A percentile compares a stretch with the other conserved stretches of the same genome.
Evolutionary conservation across 2,329 filamentous ascomycete species (phyloP).

Genomic region (Pseudohalonectria lignicola): DNA sequence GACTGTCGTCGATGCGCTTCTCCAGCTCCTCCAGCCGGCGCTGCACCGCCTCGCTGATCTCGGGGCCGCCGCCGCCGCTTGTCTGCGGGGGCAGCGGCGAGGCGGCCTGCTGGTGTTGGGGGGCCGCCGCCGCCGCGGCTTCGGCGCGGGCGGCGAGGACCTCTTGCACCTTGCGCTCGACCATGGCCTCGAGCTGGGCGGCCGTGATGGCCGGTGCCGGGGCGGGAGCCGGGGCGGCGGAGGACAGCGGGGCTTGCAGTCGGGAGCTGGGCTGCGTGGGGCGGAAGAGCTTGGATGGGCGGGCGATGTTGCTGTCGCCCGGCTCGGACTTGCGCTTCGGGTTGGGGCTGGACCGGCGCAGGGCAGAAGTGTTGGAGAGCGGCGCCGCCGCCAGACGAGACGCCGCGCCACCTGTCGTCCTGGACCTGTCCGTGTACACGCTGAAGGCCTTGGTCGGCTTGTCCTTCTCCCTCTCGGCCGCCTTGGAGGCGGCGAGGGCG

Average conservation of each 20-base stretch:
- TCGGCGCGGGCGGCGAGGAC: slow-evolving; percentile 65
- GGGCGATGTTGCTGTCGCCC: slow-evolving; percentile 14
- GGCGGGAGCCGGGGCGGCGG: slow-evolving; percentile 9
- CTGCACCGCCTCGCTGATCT: slow-evolving; percentile 65
- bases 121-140: slow-evolving; percentile 16
- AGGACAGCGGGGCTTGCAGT: slow-evolving; percentile 2
- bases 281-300: slow-evolving; percentile 32
- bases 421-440: slow-evolving; percentile 70
- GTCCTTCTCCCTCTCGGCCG: slow-evolving; percentile 36
- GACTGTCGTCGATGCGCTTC: slow-evolving; percentile 61
- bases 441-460: slow-evolving; percentile 77
- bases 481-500: slow-evolving; percentile 24
- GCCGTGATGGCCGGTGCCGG: slow-evolving; percentile 44
- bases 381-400: slow-evolving; percentile 8
- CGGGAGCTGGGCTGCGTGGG: slow-evolving; percentile 10
- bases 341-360: slow-evolving; percentile 18
- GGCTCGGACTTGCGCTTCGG: slow-evolving; percentile 30
- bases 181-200: slow-evolving; percentile 78
- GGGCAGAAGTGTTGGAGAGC: slow-evolving; percentile 20
- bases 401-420: too few relatives aligned
- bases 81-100: slow-evolving; percentile 22
- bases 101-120: too few relatives aligned
- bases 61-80: slow-evolving; percentile 11
- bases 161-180: slow-evolving; percentile 84
- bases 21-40: slow-evolving; percentile 75